Evolutionary conservation across 495 filamentous ascomycete genomes (phyloP), one percentile per base, ranked within the genome.

Genomic region (Thermothielavioides terrestris): DNA sequence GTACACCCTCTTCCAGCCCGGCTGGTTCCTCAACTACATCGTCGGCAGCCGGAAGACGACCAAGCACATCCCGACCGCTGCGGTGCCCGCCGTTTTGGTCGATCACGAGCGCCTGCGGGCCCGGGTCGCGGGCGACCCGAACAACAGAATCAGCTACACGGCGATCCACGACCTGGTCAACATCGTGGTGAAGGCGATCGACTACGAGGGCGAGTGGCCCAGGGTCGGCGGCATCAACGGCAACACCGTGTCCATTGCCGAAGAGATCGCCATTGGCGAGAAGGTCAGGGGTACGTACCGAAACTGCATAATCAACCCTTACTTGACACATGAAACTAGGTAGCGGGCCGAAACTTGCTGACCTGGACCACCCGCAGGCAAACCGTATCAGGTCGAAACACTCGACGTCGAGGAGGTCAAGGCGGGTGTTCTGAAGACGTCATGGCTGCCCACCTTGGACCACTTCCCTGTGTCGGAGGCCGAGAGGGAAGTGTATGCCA

Each of bases 1-100:
- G 48, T 83, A 81, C 52, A 68, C 59, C 8, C 55, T 80, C 2
- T 81, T 81, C 54, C 75, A 78, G 32, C 73, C 75, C 0, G 78
- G 78, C 1, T 35, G 75, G 2, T 78, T 79, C 55, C 20, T 74
- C 0, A 60, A 81, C 53, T 80, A 78, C 46, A 51, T 80, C 1
- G 70, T 75, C 15, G 55, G 50, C 28, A 76, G 73, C 0, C 59
- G 76, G 27, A 64, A 70, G 42, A 70, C 77, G 2, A 32, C 71
- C 6, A 73, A 70, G 39, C 59, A 81, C 50, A 15, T 81, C 2
- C 45, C 57, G 5, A 62, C 63, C 0, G 40, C 78, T 1, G 51
- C 73, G 1, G 65, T 41, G 3, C 37, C 77, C 1, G 52, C 74
- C 2, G 65, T 43, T 1, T 35, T 61, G 0, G 64, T 73, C 43